phyloP scores from a whole-genome alignment of 345 rosid species.

The Bruguiera gymnorhiza region DNA sequence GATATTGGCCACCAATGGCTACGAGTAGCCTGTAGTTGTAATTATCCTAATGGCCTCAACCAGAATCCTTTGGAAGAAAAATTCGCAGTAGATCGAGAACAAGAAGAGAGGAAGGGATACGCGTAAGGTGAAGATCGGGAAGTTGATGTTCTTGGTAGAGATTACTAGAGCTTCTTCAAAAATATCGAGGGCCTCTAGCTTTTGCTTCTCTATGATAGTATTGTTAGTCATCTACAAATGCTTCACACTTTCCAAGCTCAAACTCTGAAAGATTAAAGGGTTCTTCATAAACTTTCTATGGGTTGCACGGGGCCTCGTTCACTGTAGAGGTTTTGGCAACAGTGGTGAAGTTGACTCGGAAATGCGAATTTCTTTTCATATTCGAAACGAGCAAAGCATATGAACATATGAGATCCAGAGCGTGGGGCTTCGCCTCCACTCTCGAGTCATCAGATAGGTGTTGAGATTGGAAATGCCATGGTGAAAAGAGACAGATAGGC shows the following conservation, averaged over 20 bases:
- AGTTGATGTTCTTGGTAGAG: slow-evolving; percentile 10
- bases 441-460: too few species aligned
- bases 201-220: background rate
- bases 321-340: too few species aligned
- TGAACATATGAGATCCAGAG: too few species aligned
- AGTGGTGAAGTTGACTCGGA: too few species aligned
- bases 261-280: background rate
- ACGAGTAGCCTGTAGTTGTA: background rate
- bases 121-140: slow-evolving; percentile 13
- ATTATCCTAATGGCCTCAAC: background rate
- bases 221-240: background rate
- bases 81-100: slow-evolving; percentile 23
- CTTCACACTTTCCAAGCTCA: background rate
- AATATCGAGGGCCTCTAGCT: slow-evolving; percentile 10
- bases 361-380: too few species aligned
- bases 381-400: too few species aligned
- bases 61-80: slow-evolving; percentile 21
- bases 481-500: too few species aligned
- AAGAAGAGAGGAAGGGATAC: slow-evolving; percentile 19
- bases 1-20: slow-evolving; percentile 1
- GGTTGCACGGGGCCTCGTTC: too few species aligned
- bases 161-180: slow-evolving; percentile 19
- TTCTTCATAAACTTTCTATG: too few species aligned
- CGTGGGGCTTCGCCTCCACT: too few species aligned
- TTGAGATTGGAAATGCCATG: too few species aligned